These are phyloP conservation scores for Vanilla planifolia DNA, from an alignment of 106 monocot genomes.

Conservation along the genomic window DNA sequence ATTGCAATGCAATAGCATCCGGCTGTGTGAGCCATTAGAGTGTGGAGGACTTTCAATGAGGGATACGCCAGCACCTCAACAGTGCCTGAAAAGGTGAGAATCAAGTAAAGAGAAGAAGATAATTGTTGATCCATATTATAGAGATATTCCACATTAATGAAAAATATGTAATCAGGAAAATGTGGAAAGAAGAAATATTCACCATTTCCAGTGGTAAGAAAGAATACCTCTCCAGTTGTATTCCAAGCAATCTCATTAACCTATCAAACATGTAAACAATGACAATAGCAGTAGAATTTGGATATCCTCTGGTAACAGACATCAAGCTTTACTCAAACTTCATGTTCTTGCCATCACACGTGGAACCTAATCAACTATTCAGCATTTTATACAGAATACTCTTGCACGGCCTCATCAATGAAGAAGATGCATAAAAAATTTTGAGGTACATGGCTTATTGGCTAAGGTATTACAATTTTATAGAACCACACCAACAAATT, in stretches of 20 bases:
- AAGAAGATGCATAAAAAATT: too few relatives aligned
- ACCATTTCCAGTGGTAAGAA: constrained; percentile 97
- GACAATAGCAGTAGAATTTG: background rate
- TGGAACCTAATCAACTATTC: too few relatives aligned
- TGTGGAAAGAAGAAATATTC: constrained; percentile 1
- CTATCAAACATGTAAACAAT: constrained; percentile 18
- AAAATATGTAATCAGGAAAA: background rate
- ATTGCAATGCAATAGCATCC: constrained; percentile 98
- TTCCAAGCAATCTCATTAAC: constrained; percentile 99
- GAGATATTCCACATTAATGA: background rate
- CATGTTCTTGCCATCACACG: too few relatives aligned
- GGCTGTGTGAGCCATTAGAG: constrained; percentile 86
- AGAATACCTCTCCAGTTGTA: constrained; percentile 88
- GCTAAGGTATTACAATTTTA: too few relatives aligned
- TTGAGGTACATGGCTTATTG: too few relatives aligned
- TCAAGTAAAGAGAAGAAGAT: background rate
- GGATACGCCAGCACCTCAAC: constrained; percentile 88
- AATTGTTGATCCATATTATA: background rate
- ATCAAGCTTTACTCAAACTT: too few relatives aligned
- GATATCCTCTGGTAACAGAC: too few relatives aligned
- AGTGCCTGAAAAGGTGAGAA: constrained; percentile 41
- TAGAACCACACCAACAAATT: too few relatives aligned
- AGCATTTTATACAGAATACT: too few relatives aligned
- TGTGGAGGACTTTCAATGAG: constrained; percentile 64
- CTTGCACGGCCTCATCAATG: too few relatives aligned